These are phyloP conservation scores for Elsinoe australis DNA, from an alignment of 2,329 filamentous ascomycete genomes.

Conservation along the genomic window DNA sequence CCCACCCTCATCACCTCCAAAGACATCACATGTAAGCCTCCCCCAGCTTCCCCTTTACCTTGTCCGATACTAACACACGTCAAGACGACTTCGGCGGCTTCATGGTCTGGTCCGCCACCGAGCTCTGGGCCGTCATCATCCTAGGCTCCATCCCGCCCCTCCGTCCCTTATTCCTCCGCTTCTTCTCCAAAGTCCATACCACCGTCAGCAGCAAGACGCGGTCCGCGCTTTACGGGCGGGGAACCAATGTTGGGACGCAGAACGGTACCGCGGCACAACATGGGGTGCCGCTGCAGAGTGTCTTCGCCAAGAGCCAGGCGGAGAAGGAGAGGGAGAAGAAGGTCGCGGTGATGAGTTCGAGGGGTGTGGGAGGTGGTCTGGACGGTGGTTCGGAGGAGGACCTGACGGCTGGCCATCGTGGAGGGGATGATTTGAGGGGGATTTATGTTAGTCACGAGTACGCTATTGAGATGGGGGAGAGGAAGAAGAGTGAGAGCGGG, in stretches of 20 bases:
- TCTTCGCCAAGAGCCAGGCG: not conserved
- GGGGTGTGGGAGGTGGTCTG: not conserved
- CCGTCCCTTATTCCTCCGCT: slow-evolving; percentile 10
- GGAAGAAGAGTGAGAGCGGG: not conserved
- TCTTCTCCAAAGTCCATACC: slow-evolving; percentile 11
- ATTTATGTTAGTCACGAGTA: slow-evolving; percentile 12
- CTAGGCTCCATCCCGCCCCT: slow-evolving; percentile 11
- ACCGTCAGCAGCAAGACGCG: slow-evolving; percentile 4
- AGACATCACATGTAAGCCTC: slow-evolving; percentile 12
- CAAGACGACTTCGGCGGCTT: slow-evolving; percentile 6
- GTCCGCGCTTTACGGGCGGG: slow-evolving; percentile 4
- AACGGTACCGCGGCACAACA: not conserved
- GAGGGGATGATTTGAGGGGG: not conserved
- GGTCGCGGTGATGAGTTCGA: not conserved
- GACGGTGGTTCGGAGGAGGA: not conserved
- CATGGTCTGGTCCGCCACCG: slow-evolving; percentile 15
- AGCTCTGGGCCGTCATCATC: slow-evolving; percentile 16
- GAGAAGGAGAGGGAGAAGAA: slow-evolving; percentile 1
- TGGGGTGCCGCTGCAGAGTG: not conserved
- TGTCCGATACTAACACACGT: not conserved
- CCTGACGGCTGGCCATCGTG: not conserved
- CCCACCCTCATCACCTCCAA: not conserved
- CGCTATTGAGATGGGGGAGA: slow-evolving; percentile 5
- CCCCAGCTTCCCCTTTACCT: not conserved
- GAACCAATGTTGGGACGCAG: slow-evolving; percentile 2